Percentiles rank a stretch among this genome's conserved stretches.
These are phyloP conservation scores for Moesziomyces aphidis DNA, from an alignment of 1,284 basidiomycete genomes.

Conservation along the genomic window DNA sequence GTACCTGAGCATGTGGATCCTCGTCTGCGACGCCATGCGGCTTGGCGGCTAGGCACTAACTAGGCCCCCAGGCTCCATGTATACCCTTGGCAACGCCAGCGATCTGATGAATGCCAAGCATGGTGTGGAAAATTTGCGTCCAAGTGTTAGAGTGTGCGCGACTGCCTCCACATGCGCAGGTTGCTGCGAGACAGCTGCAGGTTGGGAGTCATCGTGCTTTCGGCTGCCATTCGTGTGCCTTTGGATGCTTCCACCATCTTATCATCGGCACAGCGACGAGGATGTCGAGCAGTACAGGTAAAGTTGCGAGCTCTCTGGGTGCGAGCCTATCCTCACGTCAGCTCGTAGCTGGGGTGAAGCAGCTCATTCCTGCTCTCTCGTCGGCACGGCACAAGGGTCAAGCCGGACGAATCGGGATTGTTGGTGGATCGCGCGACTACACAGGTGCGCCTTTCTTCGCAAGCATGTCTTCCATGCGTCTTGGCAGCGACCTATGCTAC, in stretches of 20 bases:
- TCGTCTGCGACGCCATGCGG: conserved; percentile 50
- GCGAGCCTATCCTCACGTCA: background rate
- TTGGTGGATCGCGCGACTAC: conserved; percentile 93
- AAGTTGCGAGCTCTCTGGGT: background rate
- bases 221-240: too few relatives aligned
- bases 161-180: too few relatives aligned
- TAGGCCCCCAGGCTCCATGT: background rate
- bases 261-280: too few relatives aligned
- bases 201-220: too few relatives aligned
- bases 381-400: conserved; percentile 93
- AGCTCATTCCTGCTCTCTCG: conserved; percentile 84
- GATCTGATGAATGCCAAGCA: too few relatives aligned
- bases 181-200: too few relatives aligned
- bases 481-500: conserved; percentile 90
- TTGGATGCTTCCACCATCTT: too few relatives aligned
- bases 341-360: conserved; percentile 71
- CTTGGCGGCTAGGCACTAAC: conserved; percentile 14
- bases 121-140: too few relatives aligned
- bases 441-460: conserved; percentile 90
- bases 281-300: too few relatives aligned
- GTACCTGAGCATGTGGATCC: conserved; percentile 62
- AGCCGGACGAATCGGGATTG: conserved; percentile 91
- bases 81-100: conserved; percentile 1
- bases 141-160: too few relatives aligned
- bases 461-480: conserved; percentile 51